Percentiles rank a stretch among this genome's conserved stretches.
phyloP scores from a whole-genome alignment of 2,329 filamentous ascomycete species.

The Colletotrichum sp. region DNA sequence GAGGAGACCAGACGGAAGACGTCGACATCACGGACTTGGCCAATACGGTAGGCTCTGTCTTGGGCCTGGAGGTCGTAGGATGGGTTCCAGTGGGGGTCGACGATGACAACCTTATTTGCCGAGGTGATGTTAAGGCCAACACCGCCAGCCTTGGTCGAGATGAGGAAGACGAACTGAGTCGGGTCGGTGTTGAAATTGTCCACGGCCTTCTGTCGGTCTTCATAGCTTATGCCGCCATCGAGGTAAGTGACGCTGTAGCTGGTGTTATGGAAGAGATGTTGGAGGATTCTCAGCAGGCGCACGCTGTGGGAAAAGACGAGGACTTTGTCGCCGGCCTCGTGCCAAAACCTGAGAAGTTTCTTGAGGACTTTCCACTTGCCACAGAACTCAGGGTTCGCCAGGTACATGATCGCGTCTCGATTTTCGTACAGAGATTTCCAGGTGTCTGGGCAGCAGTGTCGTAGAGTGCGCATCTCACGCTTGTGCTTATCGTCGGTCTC shows the following conservation, averaged over 20 bases:
- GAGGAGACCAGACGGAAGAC: conserved; percentile 91
- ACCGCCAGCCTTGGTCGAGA: conserved; percentile 91
- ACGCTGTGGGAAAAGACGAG: conserved; percentile 95
- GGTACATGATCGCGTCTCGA: conserved; percentile 79
- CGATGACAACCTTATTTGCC: conserved; percentile 96
- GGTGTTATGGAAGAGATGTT: conserved; percentile 85
- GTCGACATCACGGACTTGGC: conserved; percentile 90
- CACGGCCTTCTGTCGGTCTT: conserved; percentile 81
- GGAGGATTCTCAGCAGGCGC: conserved; percentile 80
- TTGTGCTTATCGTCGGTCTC: conserved; percentile 75
- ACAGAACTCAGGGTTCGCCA: conserved; percentile 89
- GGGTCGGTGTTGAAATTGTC: conserved; percentile 92
- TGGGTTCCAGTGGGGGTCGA: conserved; percentile 98
- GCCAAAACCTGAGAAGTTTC: conserved; percentile 88
- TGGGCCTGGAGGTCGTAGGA: conserved; percentile 94
- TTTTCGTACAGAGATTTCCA: conserved; percentile 78
- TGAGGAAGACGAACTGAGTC: conserved; percentile 90
- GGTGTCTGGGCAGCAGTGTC: conserved; percentile 73
- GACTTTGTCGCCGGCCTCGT: conserved; percentile 89
- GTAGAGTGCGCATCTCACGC: conserved; percentile 77
- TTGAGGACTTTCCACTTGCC: conserved; percentile 95
- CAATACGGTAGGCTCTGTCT: conserved; percentile 94
- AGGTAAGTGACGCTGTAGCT: conserved; percentile 91
- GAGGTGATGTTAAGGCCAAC: conserved; percentile 96
- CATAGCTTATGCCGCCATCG: conserved; percentile 82